Conservation (phyloP, 163 green algal genomes). For the Prototheca cutis region DNA sequence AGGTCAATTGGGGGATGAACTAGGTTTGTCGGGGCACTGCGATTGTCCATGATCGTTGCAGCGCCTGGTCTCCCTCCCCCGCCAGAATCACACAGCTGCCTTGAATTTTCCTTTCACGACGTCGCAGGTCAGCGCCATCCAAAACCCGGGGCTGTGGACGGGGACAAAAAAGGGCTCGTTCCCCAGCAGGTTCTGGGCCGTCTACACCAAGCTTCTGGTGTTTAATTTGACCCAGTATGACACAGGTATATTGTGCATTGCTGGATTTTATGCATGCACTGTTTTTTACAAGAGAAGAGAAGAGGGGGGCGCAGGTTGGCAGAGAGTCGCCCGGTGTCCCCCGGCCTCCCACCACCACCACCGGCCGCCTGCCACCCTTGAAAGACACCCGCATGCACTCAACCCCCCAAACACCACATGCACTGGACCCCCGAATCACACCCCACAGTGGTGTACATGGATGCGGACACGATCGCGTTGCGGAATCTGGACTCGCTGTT, state of each 20-base stretch:
- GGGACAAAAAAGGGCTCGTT: constrained; percentile 7
- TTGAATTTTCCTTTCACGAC: too few species aligned
- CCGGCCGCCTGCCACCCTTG: too few species aligned
- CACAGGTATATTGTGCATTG: constrained; percentile 14
- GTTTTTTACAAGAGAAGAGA: not conserved
- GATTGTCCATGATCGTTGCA: too few species aligned
- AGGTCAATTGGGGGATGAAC: not conserved
- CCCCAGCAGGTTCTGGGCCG: constrained; percentile 43
- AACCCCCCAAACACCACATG: too few species aligned
- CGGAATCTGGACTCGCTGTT: constrained; percentile 63
- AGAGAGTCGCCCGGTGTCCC: not conserved
- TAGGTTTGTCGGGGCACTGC: too few species aligned
- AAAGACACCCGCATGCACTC: too few species aligned
- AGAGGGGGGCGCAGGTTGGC: not conserved
- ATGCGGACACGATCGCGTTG: constrained; percentile 58
- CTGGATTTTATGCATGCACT: too few species aligned
- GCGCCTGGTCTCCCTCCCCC: too few species aligned
- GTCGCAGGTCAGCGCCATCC: constrained; percentile 30
- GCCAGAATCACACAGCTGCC: too few species aligned
- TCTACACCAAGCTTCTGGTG: constrained; percentile 69
- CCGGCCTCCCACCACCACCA: too few species aligned
- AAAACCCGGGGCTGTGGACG: constrained; percentile 45
- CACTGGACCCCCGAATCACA: too few species aligned
- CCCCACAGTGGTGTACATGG: constrained; percentile 58
- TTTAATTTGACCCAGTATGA: constrained; percentile 57